phyloP scores from a whole-genome alignment of 176 grass and related monocot genomes.

The Rhipidocladum racemiflorum region DNA sequence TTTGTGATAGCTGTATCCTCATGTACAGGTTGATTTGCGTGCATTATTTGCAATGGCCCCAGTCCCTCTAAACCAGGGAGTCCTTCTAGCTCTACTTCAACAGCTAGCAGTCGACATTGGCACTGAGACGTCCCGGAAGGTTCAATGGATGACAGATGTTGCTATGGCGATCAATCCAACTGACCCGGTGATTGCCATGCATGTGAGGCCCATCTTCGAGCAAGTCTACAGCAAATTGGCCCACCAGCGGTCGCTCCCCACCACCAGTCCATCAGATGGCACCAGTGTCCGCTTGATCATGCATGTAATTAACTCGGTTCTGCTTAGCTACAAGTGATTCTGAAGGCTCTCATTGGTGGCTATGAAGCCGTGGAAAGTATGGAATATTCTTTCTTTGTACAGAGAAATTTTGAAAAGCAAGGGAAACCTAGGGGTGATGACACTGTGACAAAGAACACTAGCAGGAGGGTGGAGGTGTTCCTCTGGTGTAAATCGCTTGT shows the following conservation, averaged over 20 bases:
- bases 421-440: constrained; percentile 29
- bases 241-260: constrained; percentile 60
- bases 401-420: constrained; percentile 62
- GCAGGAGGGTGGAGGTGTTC: not conserved
- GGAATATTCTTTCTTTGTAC: constrained; percentile 51
- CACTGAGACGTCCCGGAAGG: constrained; percentile 70
- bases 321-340: constrained; percentile 85
- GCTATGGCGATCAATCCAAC: constrained; percentile 84
- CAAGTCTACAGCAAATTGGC: constrained; percentile 71
- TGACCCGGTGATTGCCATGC: constrained; percentile 59
- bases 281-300: constrained; percentile 63
- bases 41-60: constrained; percentile 55
- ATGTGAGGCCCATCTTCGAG: constrained; percentile 91
- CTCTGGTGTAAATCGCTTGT: constrained; percentile 44
- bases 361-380: constrained; percentile 12
- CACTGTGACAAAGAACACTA: constrained; percentile 17
- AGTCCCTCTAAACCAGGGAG: constrained; percentile 77
- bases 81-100: constrained; percentile 92
- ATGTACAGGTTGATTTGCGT: constrained; percentile 86
- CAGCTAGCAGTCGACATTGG: constrained; percentile 83
- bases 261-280: constrained; percentile 45
- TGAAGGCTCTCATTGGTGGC: not conserved
- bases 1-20: constrained; percentile 27
- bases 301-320: constrained; percentile 95
- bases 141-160: constrained; percentile 89